Evolutionary conservation across 495 filamentous ascomycete genomes (phyloP).

Genomic region (Aspergillus cristatus): DNA sequence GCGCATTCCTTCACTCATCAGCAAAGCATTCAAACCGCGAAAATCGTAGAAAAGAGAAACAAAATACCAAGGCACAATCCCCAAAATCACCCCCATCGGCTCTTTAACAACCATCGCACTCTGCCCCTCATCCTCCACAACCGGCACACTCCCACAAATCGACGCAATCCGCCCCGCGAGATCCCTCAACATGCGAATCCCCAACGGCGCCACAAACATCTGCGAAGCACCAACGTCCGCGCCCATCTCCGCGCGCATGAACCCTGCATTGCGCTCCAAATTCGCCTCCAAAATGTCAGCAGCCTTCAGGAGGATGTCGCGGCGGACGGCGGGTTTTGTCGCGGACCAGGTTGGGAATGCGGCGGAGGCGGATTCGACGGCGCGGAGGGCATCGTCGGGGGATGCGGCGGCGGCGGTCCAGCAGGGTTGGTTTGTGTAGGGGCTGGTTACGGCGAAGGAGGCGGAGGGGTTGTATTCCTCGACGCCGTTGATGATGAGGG

Average conservation of each 20-base stretch:
- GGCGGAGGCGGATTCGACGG: conserved; percentile 54
- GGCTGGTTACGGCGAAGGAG: conserved; percentile 58
- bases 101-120: conserved; percentile 65
- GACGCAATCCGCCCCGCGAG: conserved; percentile 57
- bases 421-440: conserved; percentile 53
- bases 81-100: conserved; percentile 71
- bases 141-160: conserved; percentile 57
- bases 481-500: conserved; percentile 64
- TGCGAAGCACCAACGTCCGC: conserved; percentile 36
- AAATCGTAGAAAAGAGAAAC: not conserved
- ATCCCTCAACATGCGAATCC: conserved; percentile 56
- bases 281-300: conserved; percentile 58
- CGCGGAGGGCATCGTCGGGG: conserved; percentile 49
- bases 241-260: conserved; percentile 67
- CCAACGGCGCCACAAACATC: conserved; percentile 50
- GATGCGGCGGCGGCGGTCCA: conserved; percentile 56
- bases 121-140: conserved; percentile 42
- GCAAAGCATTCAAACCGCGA: not conserved
- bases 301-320: conserved; percentile 66
- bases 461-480: conserved; percentile 40
- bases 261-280: conserved; percentile 47
- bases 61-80: conserved; percentile 71
- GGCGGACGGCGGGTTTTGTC: conserved; percentile 51
- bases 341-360: conserved; percentile 67
- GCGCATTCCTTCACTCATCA: conserved; percentile 42